Evolutionary conservation across 441 rosid genomes (phyloP).

Genomic region (Geranium incanum): DNA sequence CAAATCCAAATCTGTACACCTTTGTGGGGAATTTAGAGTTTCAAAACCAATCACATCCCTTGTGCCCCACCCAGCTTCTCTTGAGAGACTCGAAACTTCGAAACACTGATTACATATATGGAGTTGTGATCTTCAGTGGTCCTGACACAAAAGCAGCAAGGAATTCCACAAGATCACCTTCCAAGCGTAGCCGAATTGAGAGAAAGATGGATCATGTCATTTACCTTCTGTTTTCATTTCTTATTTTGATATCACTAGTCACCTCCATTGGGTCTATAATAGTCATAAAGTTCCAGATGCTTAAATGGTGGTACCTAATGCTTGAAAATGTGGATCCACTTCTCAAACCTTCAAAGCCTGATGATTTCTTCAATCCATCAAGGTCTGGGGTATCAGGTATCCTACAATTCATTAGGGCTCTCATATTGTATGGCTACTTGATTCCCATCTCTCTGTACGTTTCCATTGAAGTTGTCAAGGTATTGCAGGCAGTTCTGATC

Average conservation of each 20-base stretch:
- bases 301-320: conserved; percentile 56
- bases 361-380: conserved; percentile 57
- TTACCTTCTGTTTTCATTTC: conserved; percentile 58
- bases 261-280: conserved; percentile 76
- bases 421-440: conserved; percentile 83
- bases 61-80: conserved; percentile 84
- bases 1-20: conserved; percentile 79
- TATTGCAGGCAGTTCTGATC: conserved; percentile 81
- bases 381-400: conserved; percentile 53
- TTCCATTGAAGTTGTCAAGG: conserved; percentile 89
- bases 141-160: conserved; percentile 85
- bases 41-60: conserved; percentile 54
- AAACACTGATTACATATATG: conserved; percentile 80
- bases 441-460: conserved; percentile 94
- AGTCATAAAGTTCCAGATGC: conserved; percentile 70
- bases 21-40: conserved; percentile 74
- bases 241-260: conserved; percentile 54
- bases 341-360: conserved; percentile 73
- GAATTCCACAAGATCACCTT: conserved; percentile 84
- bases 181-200: conserved; percentile 92
- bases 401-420: conserved; percentile 65
- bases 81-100: conserved; percentile 85
- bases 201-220: conserved; percentile 73
- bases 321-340: conserved; percentile 21
- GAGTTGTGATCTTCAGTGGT: conserved; percentile 85